Evolutionary conservation across 257 asterid genomes (phyloP).

Genomic region (Gentiana macrophylla): DNA sequence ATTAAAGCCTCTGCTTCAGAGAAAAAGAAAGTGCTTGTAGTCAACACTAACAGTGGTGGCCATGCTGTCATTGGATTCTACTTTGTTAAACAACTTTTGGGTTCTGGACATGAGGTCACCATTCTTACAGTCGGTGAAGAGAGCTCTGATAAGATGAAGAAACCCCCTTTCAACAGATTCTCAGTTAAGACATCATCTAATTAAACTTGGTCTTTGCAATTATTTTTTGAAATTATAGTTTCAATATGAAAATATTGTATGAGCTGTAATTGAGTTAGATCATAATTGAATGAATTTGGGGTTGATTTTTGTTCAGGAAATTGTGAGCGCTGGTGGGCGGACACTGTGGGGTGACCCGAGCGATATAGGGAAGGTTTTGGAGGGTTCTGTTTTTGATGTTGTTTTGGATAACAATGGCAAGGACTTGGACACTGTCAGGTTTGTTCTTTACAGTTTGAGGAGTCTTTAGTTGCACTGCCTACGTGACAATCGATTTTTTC

Average conservation of each 20-base stretch:
- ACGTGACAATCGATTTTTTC: no score
- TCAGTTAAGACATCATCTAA: slow-evolving; percentile 34
- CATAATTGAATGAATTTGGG: not conserved
- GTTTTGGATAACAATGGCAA: slow-evolving; percentile 97
- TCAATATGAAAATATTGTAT: no score
- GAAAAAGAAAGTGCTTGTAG: slow-evolving; percentile 78
- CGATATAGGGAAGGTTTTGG: slow-evolving; percentile 62
- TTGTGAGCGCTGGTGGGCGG: slow-evolving; percentile 68
- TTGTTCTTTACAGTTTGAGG: not conserved
- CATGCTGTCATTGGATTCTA: slow-evolving; percentile 92
- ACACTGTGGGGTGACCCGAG: slow-evolving; percentile 87
- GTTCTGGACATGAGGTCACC: slow-evolving; percentile 69
- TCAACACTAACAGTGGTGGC: slow-evolving; percentile 84
- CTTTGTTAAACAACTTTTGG: slow-evolving; percentile 79
- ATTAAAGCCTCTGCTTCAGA: slow-evolving; percentile 32
- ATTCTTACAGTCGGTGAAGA: slow-evolving; percentile 82
- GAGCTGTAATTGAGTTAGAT: no score
- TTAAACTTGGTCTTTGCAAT: not conserved
- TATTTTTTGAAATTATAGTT: not conserved
- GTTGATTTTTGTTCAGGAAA: slow-evolving; percentile 50
- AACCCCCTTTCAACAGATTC: slow-evolving; percentile 90
- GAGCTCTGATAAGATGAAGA: slow-evolving; percentile 94
- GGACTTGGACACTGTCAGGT: slow-evolving; percentile 83
- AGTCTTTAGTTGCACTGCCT: no score
- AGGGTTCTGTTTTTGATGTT: slow-evolving; percentile 63